Evolutionary conservation across 805 yeast species (phyloP), one percentile per base, ranked within the genome.

Genomic region (Vanderwaltozyma polyspora): DNA sequence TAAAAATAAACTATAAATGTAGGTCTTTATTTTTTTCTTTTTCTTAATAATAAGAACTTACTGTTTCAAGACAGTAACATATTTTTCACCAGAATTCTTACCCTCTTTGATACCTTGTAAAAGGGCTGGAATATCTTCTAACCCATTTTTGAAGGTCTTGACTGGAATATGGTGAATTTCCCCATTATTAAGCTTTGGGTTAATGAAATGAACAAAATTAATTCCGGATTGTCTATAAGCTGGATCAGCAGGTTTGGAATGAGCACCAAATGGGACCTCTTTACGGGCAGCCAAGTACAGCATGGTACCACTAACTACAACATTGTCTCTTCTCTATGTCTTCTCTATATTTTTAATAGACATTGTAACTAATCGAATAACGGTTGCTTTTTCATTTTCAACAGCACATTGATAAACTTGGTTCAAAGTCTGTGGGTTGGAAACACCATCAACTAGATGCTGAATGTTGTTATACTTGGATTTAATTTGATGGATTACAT

Each of bases 401-500:
- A 60, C 37, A 10, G 69, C 54, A 26, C 63, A 49, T 16, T 52
- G 45, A 43, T 69, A 64, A 3, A 53, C 33, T 21, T 50, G 48
- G 25, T 47, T 52, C 42, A 58, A 51, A 6, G 67, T 58, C 17
- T 43, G 46, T 3, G 41, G 33, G 6, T 29, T 40, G 2, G 66
- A 49, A 13, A 64, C 62, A 24, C 62, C 53, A 38, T 64, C 69
- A 2, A 63, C 37, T 8, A 52, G 14, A 31, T 48, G 51, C 29
- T 41, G 46, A 32, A 62, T 49, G 9, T 52, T 48, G 26, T 56
- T 54, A 15, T 47, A 45, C 22, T 53, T 55, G 6, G 44, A 36
- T 36, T 48, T 54, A 38, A 70, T 66, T 48, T 68, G 57, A 17
- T 59, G 60, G 30, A 64, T 48, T 29, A 66, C 70, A 35, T 66